Evolutionary conservation across 2,329 filamentous ascomycete genomes (phyloP), one percentile per base, ranked within the genome.

Genomic region (Tolypocladium inflatum): DNA sequence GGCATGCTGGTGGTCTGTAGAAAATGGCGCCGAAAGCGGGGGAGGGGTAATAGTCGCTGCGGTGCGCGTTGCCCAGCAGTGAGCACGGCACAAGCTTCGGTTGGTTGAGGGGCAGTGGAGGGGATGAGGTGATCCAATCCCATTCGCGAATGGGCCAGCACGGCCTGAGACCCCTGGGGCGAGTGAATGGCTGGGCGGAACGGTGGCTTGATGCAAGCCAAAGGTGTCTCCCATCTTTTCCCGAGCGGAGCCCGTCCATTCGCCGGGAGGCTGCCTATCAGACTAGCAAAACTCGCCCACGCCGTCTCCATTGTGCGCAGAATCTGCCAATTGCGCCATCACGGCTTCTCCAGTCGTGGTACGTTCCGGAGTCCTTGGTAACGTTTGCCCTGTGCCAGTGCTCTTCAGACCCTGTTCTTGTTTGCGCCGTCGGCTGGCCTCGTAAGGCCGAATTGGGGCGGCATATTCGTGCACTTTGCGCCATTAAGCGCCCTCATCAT

Each of bases 11-110:
- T 45, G 57, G 37, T 61, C 26, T 35, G 55, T 37, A 59, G 59
- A 66, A 66, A 66, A 58, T 62, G 63, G 67, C 63, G 62, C 68
- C 68, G 68, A 70, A 69, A 71, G 69, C 68, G 69, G 69, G 69
- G 69, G 68, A 70, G 68, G 68, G 67, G 68, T 68, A 64, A 63
- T 67, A 63, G 63, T 65, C 30, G 11, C 43, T 50, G 55, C 50
- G 42, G 43, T n/a, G 26, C 30, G 21, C 19, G 41, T 42, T 42
- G 43, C 43, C 43, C 42, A 45, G 43, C 23, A 51, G 48, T 35
- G 48, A 51, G 48, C 48, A 51, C 30, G 35, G 48, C 48, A 51
- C 30, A 51, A 15, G 48, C 48, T 51, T 35, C 45, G 48, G 48
- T 11, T 51, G 45, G 45, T 13, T 30, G 26, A 51, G 48, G 9